Base-by-base conservation (phyloP, 2,329 filamentous ascomycete genomes). In the Pseudogymnoascus sp. region DNA sequence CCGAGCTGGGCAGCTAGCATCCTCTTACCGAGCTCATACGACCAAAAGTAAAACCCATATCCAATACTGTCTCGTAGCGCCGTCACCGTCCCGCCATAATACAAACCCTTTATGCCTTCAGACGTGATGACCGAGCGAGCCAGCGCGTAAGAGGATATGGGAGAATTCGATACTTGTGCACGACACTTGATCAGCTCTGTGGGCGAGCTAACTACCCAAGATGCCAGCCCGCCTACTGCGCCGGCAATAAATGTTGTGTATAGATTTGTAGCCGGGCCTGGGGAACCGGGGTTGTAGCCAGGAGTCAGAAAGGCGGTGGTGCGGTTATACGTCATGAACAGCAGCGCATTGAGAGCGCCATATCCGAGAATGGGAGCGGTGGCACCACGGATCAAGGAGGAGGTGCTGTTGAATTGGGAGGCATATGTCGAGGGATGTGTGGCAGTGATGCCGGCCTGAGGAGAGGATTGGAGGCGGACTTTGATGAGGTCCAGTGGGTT, bases 1-100 rank as follows among this genome's bases (percentile, higher is more conserved):
- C 53, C 64, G 61, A 67, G 65, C 47, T 63, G 67, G 3, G 63
- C 53, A n/a, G 62, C 77, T 74, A 86, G 79, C 62, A 79, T 77
- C 37, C 84, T 81, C 66, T 88, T 91, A 67, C 81, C 85, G 64
- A 93, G 78, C 75, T 96, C 90, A 72, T 97, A 97, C 1, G 89
- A 88, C 89, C 90, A 96, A 74, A 97, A 97, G 73, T 97, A 97
- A 75, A 97, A 97, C 0, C 93, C 93, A 76, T 97, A 97, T n/a
- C 93, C 93, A 63, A 97, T 83, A 64, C 88, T 88, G 75, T 97
- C 93, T 60, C 93, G 82, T 42, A 93, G 73, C 62, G 88, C 90
- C 0, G 93, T 97, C 14, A 97, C 85, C 0, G 78, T 80, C 19
- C 93, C 93, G 19, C 92, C 93, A 66, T 86, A 82, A 72, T 96